Percentiles rank a stretch among this genome's conserved stretches.
Conservation (phyloP, 495 filamentous ascomycete genomes). For the Zalerion maritima region DNA sequence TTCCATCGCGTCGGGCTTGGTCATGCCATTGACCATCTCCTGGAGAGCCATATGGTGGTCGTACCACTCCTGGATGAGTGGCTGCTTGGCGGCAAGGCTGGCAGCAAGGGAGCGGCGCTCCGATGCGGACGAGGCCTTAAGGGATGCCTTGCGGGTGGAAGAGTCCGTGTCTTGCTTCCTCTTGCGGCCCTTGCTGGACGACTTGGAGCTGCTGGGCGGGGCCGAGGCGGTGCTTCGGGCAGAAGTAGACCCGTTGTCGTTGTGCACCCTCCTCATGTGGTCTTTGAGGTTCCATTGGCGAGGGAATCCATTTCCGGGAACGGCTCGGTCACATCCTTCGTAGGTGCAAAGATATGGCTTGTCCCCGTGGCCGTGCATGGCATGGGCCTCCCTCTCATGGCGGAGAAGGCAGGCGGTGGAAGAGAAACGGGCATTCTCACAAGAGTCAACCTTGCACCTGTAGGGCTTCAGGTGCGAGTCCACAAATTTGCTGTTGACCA, state of each 20-base stretch:
- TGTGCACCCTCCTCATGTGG: constrained; percentile 89
- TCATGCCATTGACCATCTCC: constrained; percentile 23
- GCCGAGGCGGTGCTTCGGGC: constrained; percentile 17
- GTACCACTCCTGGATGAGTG: constrained; percentile 30
- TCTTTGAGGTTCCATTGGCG: constrained; percentile 87
- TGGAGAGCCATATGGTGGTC: constrained; percentile 32
- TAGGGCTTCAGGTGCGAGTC: constrained; percentile 92
- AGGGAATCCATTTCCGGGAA: constrained; percentile 73
- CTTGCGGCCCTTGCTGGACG: constrained; percentile 34
- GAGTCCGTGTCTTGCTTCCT: constrained; percentile 30
- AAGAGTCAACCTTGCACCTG: constrained; percentile 68
- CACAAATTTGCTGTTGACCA: constrained; percentile 63
- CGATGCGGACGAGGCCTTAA: constrained; percentile 15
- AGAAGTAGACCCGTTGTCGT: constrained; percentile 40
- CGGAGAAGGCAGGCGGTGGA: constrained; percentile 91
- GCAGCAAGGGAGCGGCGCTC: constrained; percentile 14
- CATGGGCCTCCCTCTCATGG: constrained; percentile 87
- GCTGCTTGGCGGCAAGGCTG: constrained; percentile 16
- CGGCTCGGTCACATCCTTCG: constrained; percentile 66
- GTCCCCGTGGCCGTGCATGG: constrained; percentile 84
- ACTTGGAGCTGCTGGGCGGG: constrained; percentile 20
- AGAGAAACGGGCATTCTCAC: constrained; percentile 69
- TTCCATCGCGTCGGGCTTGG: constrained; percentile 29
- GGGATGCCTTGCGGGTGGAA: constrained; percentile 26
- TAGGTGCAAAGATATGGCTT: constrained; percentile 79